phyloP scores from a whole-genome alignment of 2,329 filamentous ascomycete species.

The Diaporthe citrichinensis region DNA sequence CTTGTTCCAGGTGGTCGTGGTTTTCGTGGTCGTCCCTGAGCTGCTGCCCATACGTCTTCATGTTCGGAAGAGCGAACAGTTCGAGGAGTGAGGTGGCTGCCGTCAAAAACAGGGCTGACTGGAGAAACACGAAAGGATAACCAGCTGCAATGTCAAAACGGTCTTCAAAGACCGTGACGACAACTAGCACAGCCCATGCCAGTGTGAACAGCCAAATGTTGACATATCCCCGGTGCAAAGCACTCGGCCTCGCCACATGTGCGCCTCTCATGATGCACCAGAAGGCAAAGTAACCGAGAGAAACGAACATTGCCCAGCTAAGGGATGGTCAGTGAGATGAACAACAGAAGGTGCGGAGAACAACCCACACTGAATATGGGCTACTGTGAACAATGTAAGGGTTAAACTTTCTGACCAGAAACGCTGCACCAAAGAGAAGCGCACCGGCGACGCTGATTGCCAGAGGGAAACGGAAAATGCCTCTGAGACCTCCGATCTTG shows the following conservation, averaged over 20 bases:
- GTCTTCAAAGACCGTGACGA: slow-evolving; percentile 82
- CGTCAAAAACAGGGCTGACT: slow-evolving; percentile 81
- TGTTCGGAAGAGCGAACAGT: slow-evolving; percentile 81
- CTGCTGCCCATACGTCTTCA: slow-evolving; percentile 76
- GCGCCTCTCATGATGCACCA: slow-evolving; percentile 88
- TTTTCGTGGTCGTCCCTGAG: slow-evolving; percentile 65
- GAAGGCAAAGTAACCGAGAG: slow-evolving; percentile 82
- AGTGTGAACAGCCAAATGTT: slow-evolving; percentile 87
- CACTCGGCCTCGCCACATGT: slow-evolving; percentile 85
- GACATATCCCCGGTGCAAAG: slow-evolving; percentile 85
- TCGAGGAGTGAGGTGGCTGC: slow-evolving; percentile 84
- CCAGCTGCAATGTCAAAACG: slow-evolving; percentile 80
- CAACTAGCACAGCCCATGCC: slow-evolving; percentile 80
- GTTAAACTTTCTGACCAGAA: slow-evolving; percentile 85
- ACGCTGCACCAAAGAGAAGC: slow-evolving; percentile 79
- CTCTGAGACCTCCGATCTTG: slow-evolving; percentile 80
- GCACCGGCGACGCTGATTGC: slow-evolving; percentile 77
- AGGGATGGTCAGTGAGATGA: slow-evolving; percentile 39
- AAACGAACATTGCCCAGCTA: slow-evolving; percentile 86
- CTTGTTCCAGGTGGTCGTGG: slow-evolving; percentile 53
- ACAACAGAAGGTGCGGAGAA: neutral
- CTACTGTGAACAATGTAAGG: slow-evolving; percentile 93
- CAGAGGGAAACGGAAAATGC: slow-evolving; percentile 87
- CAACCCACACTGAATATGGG: slow-evolving; percentile 78
- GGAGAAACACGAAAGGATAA: slow-evolving; percentile 87